Conservation (phyloP, 2,329 filamentous ascomycete species). For the Dothistroma septosporum region DNA sequence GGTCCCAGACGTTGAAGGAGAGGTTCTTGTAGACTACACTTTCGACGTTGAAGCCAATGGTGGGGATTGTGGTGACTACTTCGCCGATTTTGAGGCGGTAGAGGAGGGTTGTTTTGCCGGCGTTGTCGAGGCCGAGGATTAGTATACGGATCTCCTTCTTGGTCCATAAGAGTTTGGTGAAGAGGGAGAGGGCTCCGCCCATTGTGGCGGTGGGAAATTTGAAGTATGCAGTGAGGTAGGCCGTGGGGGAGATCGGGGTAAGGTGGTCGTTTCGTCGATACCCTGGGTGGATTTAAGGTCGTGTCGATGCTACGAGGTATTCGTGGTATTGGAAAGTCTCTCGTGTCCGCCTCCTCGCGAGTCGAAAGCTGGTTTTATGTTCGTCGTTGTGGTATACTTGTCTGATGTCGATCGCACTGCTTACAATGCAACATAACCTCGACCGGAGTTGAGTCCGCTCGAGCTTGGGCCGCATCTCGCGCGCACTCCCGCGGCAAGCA, state of each 20-base stretch:
- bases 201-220: conserved; percentile 37
- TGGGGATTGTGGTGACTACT: conserved; percentile 97
- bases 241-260: neutral
- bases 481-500: neutral
- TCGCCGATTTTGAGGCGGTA: conserved; percentile 97
- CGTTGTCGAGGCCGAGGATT: conserved; percentile 71
- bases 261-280: neutral
- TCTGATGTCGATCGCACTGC: neutral
- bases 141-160: conserved; percentile 99
- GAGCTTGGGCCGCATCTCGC: neutral
- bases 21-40: conserved; percentile 97
- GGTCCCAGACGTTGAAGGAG: conserved; percentile 98
- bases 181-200: conserved; percentile 54
- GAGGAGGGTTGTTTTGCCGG: conserved; percentile 93
- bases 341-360: neutral
- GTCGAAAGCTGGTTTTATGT: neutral
- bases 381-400: neutral
- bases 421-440: neutral
- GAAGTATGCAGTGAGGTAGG: neutral
- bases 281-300: neutral
- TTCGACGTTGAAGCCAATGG: conserved; percentile 98
- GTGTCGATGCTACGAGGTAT: neutral
- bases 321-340: neutral
- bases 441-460: neutral
- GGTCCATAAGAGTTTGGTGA: conserved; percentile 72